Evolutionary conservation across 2,329 filamentous ascomycete species (phyloP).

Genomic region (Pestalotiopsis sp.): DNA sequence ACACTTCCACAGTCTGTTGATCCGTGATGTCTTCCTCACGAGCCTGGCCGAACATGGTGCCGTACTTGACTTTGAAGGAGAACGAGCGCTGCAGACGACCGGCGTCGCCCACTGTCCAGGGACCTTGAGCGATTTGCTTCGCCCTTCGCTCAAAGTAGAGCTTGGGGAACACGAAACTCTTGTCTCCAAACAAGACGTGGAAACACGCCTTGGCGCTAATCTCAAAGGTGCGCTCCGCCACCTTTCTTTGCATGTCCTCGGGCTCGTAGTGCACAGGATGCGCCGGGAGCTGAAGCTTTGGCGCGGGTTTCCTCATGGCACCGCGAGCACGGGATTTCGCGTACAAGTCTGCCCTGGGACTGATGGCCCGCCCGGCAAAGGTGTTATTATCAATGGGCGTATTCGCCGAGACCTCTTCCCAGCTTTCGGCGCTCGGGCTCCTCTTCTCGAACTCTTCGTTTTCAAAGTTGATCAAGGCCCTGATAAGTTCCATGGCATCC

Average conservation of each 20-base stretch:
- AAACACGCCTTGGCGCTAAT: conserved; percentile 94
- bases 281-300: conserved; percentile 80
- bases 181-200: conserved; percentile 95
- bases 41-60: conserved; percentile 65
- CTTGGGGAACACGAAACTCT: conserved; percentile 90
- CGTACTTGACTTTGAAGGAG: conserved; percentile 73
- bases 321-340: conserved; percentile 38
- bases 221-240: conserved; percentile 81
- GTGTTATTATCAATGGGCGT: conserved; percentile 64
- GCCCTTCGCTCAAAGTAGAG: conserved; percentile 84
- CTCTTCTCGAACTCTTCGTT: conserved; percentile 58
- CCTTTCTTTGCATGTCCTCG: conserved; percentile 74
- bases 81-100: conserved; percentile 78
- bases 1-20: conserved; percentile 83
- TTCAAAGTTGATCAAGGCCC: conserved; percentile 76
- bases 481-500: conserved; percentile 70
- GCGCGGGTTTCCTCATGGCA: conserved; percentile 42
- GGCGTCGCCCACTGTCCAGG: conserved; percentile 76
- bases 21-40: conserved; percentile 71
- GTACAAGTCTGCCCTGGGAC: conserved; percentile 36
- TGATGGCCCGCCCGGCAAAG: conserved; percentile 40
- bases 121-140: conserved; percentile 80
- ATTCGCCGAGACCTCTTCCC: conserved; percentile 76
- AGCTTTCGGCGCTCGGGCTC: conserved; percentile 82
- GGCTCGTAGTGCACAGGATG: conserved; percentile 85